phyloP scores from a whole-genome alignment of 225 moss, liverwort and hornwort species.

The Sphagnum contortum region DNA sequence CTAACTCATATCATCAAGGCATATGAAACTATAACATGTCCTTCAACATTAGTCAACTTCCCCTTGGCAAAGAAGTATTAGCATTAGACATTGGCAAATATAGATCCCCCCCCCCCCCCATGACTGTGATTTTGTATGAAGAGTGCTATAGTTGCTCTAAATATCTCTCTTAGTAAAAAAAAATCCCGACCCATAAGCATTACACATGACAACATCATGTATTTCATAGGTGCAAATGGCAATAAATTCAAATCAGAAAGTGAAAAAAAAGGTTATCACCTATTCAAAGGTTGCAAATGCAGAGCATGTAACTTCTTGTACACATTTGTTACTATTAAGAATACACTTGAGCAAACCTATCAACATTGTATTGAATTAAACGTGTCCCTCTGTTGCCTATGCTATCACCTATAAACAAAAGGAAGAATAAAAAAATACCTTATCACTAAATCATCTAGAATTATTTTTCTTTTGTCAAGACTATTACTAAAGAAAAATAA shows the following conservation, averaged over 20 bases:
- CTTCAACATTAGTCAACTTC: no score
- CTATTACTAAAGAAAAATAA: no score
- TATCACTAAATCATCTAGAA: neutral
- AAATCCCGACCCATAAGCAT: no score
- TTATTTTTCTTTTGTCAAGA: no score
- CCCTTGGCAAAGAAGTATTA: no score
- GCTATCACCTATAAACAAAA: conserved; percentile 30
- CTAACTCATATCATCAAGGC: neutral
- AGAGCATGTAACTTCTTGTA: conserved; percentile 99
- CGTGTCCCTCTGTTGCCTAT: conserved; percentile 73
- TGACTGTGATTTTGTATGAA: no score
- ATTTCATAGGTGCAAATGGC: no score
- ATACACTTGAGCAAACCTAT: conserved; percentile 81
- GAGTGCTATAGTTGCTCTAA: no score
- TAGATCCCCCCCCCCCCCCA: no score
- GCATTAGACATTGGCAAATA: no score
- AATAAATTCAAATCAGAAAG: neutral
- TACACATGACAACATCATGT: no score
- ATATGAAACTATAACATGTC: neutral
- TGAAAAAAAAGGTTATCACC: conserved; percentile 15
- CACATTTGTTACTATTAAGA: conserved; percentile 83
- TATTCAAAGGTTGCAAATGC: conserved; percentile 98
- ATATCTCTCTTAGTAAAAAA: no score
- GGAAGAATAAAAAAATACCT: neutral
- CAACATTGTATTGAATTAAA: conserved; percentile 85